A percentile compares a stretch with the other conserved stretches of the same genome.
These are phyloP conservation scores for Telopea speciosissima DNA, from an alignment of 177 flowering plant species.

Conservation along the genomic window DNA sequence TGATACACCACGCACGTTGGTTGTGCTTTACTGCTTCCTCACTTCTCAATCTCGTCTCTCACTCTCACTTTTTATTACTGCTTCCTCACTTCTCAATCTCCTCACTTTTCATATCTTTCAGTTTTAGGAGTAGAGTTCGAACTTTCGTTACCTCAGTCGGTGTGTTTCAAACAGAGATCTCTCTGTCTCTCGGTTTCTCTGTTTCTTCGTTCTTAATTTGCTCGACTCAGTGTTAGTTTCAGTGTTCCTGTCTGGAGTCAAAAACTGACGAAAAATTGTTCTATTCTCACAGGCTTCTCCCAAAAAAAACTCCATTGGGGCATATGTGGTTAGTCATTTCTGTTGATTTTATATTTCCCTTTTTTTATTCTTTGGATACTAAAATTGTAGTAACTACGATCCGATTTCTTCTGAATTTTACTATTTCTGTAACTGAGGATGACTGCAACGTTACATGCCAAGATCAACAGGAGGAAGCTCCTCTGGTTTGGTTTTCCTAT, in stretches of 20 bases:
- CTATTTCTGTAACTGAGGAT: constrained; percentile 41
- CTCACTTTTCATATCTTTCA: background rate
- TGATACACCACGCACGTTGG: no score
- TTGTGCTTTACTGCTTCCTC: no score
- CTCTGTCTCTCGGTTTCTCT: background rate
- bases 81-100: no score
- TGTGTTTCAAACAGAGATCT: no score
- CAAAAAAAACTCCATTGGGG: constrained; percentile 87
- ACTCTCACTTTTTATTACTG: background rate
- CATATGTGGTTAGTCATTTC: constrained; percentile 62
- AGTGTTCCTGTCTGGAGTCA: no score
- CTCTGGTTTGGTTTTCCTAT: constrained; percentile 50
- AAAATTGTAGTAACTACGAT: no score
- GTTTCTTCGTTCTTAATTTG: background rate
- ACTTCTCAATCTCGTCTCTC: background rate
- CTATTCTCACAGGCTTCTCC: constrained; percentile 88
- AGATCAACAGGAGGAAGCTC: constrained; percentile 69
- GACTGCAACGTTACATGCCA: constrained; percentile 89
- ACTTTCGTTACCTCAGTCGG: no score
- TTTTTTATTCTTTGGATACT: constrained; percentile 2
- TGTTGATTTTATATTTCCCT: background rate
- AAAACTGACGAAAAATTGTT: constrained; percentile 42
- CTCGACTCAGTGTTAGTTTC: background rate
- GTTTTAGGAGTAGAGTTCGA: background rate
- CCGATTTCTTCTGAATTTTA: background rate